phyloP scores from a whole-genome alignment of 768 basidiomycete genomes.

The Mycena indigotica region DNA sequence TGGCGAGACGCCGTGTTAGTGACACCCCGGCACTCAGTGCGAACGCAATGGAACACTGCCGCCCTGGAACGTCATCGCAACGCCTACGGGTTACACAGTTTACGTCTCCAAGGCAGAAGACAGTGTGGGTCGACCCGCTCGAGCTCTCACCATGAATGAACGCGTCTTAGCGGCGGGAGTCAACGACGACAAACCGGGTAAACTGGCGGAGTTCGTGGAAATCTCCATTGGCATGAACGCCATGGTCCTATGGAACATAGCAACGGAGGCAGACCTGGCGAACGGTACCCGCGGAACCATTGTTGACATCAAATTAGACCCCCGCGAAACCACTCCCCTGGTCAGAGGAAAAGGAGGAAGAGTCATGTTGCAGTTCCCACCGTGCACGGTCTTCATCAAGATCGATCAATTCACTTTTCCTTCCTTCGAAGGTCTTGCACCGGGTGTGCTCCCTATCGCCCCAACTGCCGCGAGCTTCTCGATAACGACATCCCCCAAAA shows the following conservation, averaged over 20 bases:
- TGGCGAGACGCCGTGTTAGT: background rate
- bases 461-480: background rate
- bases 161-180: background rate
- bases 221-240: constrained; percentile 1
- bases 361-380: background rate
- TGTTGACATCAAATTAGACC: background rate
- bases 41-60: background rate
- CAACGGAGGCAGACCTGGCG: constrained; percentile 4
- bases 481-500: background rate
- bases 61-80: background rate
- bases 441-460: background rate
- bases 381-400: background rate
- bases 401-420: background rate
- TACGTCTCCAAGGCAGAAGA: background rate
- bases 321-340: background rate
- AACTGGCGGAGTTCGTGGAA: background rate
- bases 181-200: background rate
- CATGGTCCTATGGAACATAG: constrained; percentile 6
- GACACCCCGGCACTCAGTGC: background rate
- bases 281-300: constrained; percentile 3
- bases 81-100: background rate
- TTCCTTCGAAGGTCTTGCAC: background rate
- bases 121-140: background rate
- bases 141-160: background rate
- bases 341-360: too few species aligned